Base-by-base conservation (phyloP, 371 early-diverging fungal genomes). In the Rhizopus stolonifer region DNA sequence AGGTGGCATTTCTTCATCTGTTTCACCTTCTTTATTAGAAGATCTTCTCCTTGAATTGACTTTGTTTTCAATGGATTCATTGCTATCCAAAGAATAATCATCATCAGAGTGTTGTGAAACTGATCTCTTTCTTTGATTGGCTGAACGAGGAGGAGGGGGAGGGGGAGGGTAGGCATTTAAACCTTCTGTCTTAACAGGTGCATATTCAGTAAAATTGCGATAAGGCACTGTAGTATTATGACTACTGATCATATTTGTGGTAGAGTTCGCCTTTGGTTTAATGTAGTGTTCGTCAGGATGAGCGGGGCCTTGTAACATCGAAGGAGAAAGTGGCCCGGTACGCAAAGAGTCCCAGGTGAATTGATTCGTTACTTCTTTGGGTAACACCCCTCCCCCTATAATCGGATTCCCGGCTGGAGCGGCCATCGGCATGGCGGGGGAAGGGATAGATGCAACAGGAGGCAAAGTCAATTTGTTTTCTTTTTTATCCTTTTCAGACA, bases 281-380 rank as follows among this genome's bases (percentile, higher is more conserved):
- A 4, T 29, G 31, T 36, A 36, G n/a, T 62, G 66, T 13, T 71
- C 68, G 21, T 69, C 70, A n/a, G 80, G 72, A 15, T 76, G 72
- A 31, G 79, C 78, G 15, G 89, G 89, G 0, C 85, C 85, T 32
- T 77, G 77, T 15, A 89, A 62, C 86, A 89, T 87, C 18, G 87
- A 85, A 8, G 89, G 89, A 13, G 89, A 89, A 29, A 89, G 65
- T 0, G 89, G 87, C 2, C 89, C 89, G 52, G 79, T 75, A n/a
- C 87, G 82, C 23, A 89, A 72, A 4, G 86, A 67, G 42, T 82
- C 83, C 86, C 86, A 86, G 5, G 67, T 77, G 60, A 72, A 79
- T 50, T 81, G 73, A 49, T 74, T 67, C 13, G 71, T 54, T 7
- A 77, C 67, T 24, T 77, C 77, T 45, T 72, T 72, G n/a, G 78